Evolutionary conservation across 2,329 filamentous ascomycete species (phyloP).

Genomic region (Exophiala sp.): DNA sequence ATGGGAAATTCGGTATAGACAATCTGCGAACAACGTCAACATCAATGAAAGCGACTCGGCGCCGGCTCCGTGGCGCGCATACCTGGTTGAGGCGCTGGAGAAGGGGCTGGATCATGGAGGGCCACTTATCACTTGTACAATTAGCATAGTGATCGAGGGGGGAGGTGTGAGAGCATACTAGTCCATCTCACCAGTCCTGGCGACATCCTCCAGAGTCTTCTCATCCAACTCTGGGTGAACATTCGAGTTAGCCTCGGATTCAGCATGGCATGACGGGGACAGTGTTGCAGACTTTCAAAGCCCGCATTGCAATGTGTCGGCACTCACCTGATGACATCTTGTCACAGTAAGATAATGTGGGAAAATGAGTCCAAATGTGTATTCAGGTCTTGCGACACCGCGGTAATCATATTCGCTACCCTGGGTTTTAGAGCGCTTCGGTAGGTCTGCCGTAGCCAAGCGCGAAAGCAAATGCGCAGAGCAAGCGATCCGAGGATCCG

Average conservation of each 20-base stretch:
- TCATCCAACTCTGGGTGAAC: slow-evolving; percentile 38
- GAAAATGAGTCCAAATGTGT: not conserved
- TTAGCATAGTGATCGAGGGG: slow-evolving; percentile 30
- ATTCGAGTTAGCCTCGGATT: not conserved
- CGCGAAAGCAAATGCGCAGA: not conserved
- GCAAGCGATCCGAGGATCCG: no score
- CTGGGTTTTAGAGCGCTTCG: not conserved
- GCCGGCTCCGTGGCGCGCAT: slow-evolving; percentile 23
- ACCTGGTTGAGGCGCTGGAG: slow-evolving; percentile 64
- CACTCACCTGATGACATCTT: slow-evolving; percentile 14
- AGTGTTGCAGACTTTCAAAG: not conserved
- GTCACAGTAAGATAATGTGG: not conserved
- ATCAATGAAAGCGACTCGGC: not conserved
- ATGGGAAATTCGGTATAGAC: slow-evolving; percentile 69
- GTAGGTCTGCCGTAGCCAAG: not conserved
- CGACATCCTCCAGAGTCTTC: slow-evolving; percentile 50
- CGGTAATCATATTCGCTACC: not conserved
- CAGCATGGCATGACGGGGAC: not conserved
- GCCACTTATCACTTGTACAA: slow-evolving; percentile 60
- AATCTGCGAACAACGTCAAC: slow-evolving; percentile 50
- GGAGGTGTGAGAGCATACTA: slow-evolving; percentile 42
- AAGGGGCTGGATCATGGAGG: slow-evolving; percentile 58
- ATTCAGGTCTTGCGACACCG: not conserved
- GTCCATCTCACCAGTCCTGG: slow-evolving; percentile 54
- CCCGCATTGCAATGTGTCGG: no score